Evolutionary conservation across 2,329 filamentous ascomycete genomes (phyloP).

Genomic region (Aspergillus melleus): DNA sequence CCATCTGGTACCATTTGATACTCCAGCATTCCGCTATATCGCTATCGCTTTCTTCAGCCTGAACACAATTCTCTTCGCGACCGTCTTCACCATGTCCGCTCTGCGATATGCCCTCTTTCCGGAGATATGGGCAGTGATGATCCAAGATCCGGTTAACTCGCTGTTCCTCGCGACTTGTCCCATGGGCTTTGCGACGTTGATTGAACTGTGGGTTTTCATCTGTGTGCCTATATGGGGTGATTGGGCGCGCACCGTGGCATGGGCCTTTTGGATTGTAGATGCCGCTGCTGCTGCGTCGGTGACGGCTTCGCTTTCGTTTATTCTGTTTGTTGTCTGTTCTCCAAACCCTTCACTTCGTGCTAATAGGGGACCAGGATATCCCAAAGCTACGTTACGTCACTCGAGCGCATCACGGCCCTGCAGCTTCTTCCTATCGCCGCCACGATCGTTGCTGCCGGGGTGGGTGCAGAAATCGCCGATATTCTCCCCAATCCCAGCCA

Average conservation of each 20-base stretch:
- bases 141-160: conserved; percentile 63
- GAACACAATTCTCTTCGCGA: conserved; percentile 59
- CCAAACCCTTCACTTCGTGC: conserved; percentile 17
- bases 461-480: conserved; percentile 64
- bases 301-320: conserved; percentile 52
- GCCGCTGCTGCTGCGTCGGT: conserved; percentile 44
- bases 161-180: conserved; percentile 66
- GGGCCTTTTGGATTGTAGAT: conserved; percentile 54
- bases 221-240: conserved; percentile 58
- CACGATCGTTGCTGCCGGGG: conserved; percentile 64
- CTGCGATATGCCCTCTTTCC: conserved; percentile 63
- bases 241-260: conserved; percentile 50
- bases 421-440: conserved; percentile 68
- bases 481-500: conserved; percentile 56
- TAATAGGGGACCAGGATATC: conserved; percentile 35
- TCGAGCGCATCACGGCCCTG: conserved; percentile 62
- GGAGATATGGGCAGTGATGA: conserved; percentile 63
- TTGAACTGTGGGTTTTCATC: conserved; percentile 61
- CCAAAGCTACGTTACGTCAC: conserved; percentile 34
- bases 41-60: conserved; percentile 62
- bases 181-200: conserved; percentile 65
- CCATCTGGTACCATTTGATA: conserved; percentile 62
- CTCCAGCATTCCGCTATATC: conserved; percentile 58
- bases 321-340: conserved; percentile 48
- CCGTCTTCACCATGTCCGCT: conserved; percentile 56